These are phyloP conservation scores for Trichophyton schoenleinii DNA, from an alignment of 2,329 filamentous ascomycete genomes.

Conservation along the genomic window DNA sequence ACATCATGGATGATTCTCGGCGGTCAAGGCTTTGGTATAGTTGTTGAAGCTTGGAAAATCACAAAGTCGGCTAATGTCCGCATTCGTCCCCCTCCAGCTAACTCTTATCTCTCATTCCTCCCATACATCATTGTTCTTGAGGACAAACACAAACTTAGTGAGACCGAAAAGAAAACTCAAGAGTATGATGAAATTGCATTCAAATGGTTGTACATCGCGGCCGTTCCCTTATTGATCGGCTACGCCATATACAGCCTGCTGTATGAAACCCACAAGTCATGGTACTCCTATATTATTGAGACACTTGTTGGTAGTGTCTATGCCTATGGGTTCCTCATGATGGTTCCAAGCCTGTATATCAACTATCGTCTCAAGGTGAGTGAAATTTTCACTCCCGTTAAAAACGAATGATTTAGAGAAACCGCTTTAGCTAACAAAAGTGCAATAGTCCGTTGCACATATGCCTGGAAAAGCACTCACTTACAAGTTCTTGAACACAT, in stretches of 20 bases:
- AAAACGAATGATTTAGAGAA: neutral
- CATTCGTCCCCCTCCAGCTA: slow-evolving; percentile 54
- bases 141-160: slow-evolving; percentile 90
- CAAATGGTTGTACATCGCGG: slow-evolving; percentile 87
- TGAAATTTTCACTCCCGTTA: neutral
- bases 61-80: slow-evolving; percentile 89
- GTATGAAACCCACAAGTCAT: slow-evolving; percentile 93
- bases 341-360: slow-evolving; percentile 95
- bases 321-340: slow-evolving; percentile 97
- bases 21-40: slow-evolving; percentile 73
- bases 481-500: slow-evolving; percentile 97
- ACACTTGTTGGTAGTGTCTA: slow-evolving; percentile 94
- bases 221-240: slow-evolving; percentile 74
- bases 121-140: slow-evolving; percentile 78
- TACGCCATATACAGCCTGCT: slow-evolving; percentile 85
- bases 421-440: slow-evolving; percentile 3
- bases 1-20: slow-evolving; percentile 99
- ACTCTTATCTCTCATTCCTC: slow-evolving; percentile 58
- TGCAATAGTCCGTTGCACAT: slow-evolving; percentile 59
- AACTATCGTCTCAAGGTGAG: slow-evolving; percentile 86
- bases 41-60: slow-evolving; percentile 82
- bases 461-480: slow-evolving; percentile 95
- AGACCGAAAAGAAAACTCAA: slow-evolving; percentile 94
- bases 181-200: slow-evolving; percentile 98
- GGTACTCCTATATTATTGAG: slow-evolving; percentile 93